Evolutionary conservation across 495 filamentous ascomycete genomes (phyloP), one percentile per base, ranked within the genome.

Genomic region (Xylaria curta): DNA sequence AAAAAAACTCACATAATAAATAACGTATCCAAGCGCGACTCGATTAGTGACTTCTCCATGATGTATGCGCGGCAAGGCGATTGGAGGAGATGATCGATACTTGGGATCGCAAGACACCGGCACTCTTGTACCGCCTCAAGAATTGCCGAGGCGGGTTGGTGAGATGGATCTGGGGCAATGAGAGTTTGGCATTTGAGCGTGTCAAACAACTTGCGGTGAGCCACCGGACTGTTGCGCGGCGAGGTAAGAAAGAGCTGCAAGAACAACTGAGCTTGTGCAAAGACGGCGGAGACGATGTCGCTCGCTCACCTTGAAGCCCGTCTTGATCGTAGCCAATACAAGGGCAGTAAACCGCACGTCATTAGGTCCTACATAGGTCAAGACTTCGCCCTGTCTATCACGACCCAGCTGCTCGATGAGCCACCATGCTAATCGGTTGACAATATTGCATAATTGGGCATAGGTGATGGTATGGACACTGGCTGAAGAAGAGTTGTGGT

Each of bases 341-440:
- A 77, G 33, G 1, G 71, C 73, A 4, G 68, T 70, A 51, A 70
- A 63, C 1, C 78, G 74, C 8, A 77, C 66, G 63, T 78, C 78
- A 69, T 80, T 82, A 1, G 79, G 74, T 3, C 81, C 81, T 0
- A 80, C 71, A 72, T 81, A 82, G n/a, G 78, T 60, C 5, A 82
- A 36, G 3, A 71, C 68, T 3, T 81, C 38, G 26, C 71, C 63
- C 1, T 67, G 31, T 13, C 17, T 31, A 17, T 31, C 60, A 5
- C 51, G 24, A 0, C 60, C 59, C 0, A 81, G 72, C 51, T 76
- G n/a, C n/a, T 81, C 58, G 17, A 76, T 60, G 15, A 87, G 58
- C 81, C 80, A 82, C 72, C 80, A 79, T 10, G 84, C 80, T 33
- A 83, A 58, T 17, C 78, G 74, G 73, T 87, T 82, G 38, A 87